Conservation (phyloP, 2,329 filamentous ascomycete genomes). For the Xylaria sp. region DNA sequence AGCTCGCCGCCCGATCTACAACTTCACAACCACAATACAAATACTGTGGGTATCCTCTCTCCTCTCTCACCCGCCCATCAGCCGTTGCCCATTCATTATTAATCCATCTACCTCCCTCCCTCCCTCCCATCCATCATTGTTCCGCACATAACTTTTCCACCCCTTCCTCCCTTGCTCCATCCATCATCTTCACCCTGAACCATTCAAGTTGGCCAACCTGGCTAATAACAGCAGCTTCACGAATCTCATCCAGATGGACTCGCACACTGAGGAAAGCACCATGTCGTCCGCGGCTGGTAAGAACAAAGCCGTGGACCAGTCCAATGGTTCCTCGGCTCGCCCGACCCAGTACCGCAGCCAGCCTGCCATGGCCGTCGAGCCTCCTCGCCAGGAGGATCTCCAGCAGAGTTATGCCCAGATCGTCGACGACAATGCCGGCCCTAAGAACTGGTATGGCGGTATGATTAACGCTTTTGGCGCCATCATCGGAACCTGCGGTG, state of each 20-base stretch:
- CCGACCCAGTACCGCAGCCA: constrained; percentile 43
- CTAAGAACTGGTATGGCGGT: constrained; percentile 81
- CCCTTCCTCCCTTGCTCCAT: not conserved
- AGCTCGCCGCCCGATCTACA: too few relatives aligned
- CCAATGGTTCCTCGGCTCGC: constrained; percentile 11
- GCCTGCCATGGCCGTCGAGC: constrained; percentile 65
- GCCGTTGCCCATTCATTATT: too few relatives aligned
- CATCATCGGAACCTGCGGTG: constrained; percentile 71
- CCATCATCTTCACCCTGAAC: not conserved
- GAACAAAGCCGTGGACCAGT: constrained; percentile 5
- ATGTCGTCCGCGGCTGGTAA: constrained; percentile 13
- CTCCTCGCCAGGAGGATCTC: constrained; percentile 75
- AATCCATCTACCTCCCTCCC: too few relatives aligned
- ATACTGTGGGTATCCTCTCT: too few relatives aligned
- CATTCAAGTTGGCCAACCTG: constrained; percentile 1
- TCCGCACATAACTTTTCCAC: not conserved
- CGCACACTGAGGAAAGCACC: constrained; percentile 17
- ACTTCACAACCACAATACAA: too few relatives aligned
- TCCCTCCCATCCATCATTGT: not conserved
- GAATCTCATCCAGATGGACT: constrained; percentile 16
- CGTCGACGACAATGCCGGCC: constrained; percentile 59
- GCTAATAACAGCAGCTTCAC: constrained; percentile 13
- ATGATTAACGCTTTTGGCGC: constrained; percentile 74
- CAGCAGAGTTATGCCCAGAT: constrained; percentile 72
- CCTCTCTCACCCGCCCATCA: too few relatives aligned